phyloP scores from a whole-genome alignment of 768 basidiomycete genomes.

The Russula virescens region DNA sequence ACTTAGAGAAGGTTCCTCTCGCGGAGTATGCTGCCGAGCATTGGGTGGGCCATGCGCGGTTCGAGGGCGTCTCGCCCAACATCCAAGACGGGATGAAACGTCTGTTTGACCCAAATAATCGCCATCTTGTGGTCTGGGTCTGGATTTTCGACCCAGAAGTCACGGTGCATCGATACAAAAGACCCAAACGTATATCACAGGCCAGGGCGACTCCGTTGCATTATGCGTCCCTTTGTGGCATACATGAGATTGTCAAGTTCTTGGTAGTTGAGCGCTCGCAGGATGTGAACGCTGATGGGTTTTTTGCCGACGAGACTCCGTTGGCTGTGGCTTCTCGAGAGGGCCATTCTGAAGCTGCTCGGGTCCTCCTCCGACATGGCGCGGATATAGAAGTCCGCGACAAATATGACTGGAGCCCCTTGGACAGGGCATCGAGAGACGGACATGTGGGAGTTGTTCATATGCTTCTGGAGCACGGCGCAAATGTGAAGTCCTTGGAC shows the following conservation, averaged over 20 bases:
- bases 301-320: neutral
- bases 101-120: too few relatives aligned
- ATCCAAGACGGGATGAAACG: too few relatives aligned
- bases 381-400: neutral
- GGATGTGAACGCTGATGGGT: neutral
- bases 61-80: too few relatives aligned
- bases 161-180: fast-evolving
- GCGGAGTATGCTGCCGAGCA: too few relatives aligned
- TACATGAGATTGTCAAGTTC: too few relatives aligned
- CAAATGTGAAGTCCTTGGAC: too few relatives aligned
- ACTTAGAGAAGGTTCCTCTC: too few relatives aligned
- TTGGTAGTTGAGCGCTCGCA: neutral
- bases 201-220: neutral
- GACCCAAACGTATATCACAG: too few relatives aligned
- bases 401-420: neutral
- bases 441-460: neutral
- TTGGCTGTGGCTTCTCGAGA: neutral
- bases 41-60: too few relatives aligned
- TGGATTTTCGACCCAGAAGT: too few relatives aligned
- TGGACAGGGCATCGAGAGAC: neutral
- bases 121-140: too few relatives aligned
- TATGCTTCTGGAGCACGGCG: neutral
- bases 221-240: neutral
- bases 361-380: neutral
- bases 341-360: neutral